phyloP scores from a whole-genome alignment of 805 yeast genomes.

The Pichia occidentalis region DNA sequence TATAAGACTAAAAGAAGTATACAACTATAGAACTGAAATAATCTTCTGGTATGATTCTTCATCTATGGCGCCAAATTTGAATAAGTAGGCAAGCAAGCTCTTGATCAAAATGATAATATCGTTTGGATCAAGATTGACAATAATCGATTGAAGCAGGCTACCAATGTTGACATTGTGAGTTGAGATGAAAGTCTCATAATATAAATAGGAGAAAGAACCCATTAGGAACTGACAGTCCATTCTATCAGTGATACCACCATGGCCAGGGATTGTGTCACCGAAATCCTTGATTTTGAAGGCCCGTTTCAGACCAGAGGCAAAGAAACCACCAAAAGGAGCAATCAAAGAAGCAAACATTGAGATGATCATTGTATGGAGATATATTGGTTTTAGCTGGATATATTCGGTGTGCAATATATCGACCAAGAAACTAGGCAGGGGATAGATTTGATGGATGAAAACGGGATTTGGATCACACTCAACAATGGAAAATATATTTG shows the following conservation, averaged over 20 bases:
- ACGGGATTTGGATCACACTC: constrained; percentile 83
- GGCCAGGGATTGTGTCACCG: constrained; percentile 98
- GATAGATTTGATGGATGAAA: constrained; percentile 74
- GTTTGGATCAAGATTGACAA: constrained; percentile 58
- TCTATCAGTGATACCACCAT: constrained; percentile 96
- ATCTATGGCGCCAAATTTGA: constrained; percentile 35
- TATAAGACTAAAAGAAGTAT: too few species aligned
- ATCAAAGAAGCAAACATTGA: constrained; percentile 94
- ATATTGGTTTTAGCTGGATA: constrained; percentile 73
- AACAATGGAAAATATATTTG: constrained; percentile 51
- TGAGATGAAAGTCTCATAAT: constrained; percentile 87
- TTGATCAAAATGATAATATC: constrained; percentile 60
- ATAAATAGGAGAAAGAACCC: constrained; percentile 92
- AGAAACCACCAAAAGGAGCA: constrained; percentile 98
- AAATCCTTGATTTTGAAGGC: constrained; percentile 95
- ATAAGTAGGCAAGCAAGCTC: constrained; percentile 51
- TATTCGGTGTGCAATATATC: constrained; percentile 36
- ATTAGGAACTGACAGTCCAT: constrained; percentile 96
- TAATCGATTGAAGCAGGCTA: constrained; percentile 65
- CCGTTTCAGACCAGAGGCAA: constrained; percentile 95
- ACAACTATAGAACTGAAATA: constrained; percentile 7
- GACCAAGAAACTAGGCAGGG: constrained; percentile 63
- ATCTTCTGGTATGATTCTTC: constrained; percentile 32
- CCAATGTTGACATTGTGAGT: constrained; percentile 67
- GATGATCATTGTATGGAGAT: constrained; percentile 77